Percentiles rank a stretch among this genome's conserved stretches.
These are phyloP conservation scores for Picochlorum sp. DNA, from an alignment of 139 green algal genomes.

Conservation along the genomic window DNA sequence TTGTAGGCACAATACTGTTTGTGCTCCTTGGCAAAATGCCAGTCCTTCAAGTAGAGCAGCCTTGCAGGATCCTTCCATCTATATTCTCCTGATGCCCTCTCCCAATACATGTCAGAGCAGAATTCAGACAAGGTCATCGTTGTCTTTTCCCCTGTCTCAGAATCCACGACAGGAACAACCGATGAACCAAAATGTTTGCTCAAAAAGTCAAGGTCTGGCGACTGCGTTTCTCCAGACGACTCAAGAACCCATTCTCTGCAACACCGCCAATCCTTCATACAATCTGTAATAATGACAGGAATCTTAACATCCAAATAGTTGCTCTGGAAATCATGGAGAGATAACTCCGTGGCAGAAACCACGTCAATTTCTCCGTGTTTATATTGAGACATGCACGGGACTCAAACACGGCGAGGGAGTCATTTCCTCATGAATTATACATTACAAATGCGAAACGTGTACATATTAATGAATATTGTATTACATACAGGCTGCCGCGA, in stretches of 20 bases:
- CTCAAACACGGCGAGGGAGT: too few relatives aligned
- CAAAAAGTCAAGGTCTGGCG: slow-evolving; percentile 2
- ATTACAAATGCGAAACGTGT: too few relatives aligned
- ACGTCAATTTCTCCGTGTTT: not conserved
- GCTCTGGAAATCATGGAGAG: slow-evolving; percentile 12
- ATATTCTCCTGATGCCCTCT: not conserved
- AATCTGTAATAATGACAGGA: slow-evolving; percentile 19
- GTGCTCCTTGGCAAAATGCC: slow-evolving; percentile 56
- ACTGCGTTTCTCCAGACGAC: too few relatives aligned
- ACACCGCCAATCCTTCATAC: slow-evolving; percentile 10
- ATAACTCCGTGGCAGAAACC: not conserved
- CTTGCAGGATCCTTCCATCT: not conserved
- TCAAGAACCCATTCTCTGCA: slow-evolving; percentile 3
- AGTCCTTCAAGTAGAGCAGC: slow-evolving; percentile 79
- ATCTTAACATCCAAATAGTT: slow-evolving; percentile 18
- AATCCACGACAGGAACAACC: not conserved
- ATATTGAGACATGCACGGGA: too few relatives aligned
- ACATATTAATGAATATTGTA: too few relatives aligned
- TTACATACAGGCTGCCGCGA: too few relatives aligned
- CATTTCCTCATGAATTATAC: too few relatives aligned
- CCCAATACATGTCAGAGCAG: slow-evolving; percentile 35
- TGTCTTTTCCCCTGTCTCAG: slow-evolving; percentile 5
- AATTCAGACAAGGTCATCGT: slow-evolving; percentile 46
- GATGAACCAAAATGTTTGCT: not conserved
- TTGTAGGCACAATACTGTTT: slow-evolving; percentile 40